Conservation (phyloP, 2,329 filamentous ascomycete species). For the Arthrinium puccinioides region DNA sequence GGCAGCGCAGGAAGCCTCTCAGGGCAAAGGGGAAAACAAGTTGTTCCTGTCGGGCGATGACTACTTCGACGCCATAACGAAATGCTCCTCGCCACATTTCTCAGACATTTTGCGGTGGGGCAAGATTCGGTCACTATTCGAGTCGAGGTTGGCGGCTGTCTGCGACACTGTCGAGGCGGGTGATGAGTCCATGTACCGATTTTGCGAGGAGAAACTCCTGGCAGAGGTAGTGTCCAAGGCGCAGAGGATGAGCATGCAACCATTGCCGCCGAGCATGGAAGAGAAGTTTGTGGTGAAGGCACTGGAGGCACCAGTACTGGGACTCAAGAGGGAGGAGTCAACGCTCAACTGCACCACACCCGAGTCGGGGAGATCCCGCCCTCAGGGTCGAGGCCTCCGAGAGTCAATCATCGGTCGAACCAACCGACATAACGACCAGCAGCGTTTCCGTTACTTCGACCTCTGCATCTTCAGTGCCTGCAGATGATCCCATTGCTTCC, state of each 20-base stretch:
- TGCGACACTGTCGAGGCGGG: slow-evolving; percentile 81
- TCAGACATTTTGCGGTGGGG: slow-evolving; percentile 44
- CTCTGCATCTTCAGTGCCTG: slow-evolving; percentile 34
- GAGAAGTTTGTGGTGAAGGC: slow-evolving; percentile 72
- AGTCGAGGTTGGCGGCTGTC: slow-evolving; percentile 58
- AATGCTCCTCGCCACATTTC: slow-evolving; percentile 50
- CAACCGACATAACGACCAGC: slow-evolving; percentile 26
- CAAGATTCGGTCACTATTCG: slow-evolving; percentile 43
- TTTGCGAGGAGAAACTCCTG: slow-evolving; percentile 66
- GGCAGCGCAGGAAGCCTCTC: slow-evolving; percentile 27
- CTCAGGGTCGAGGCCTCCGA: slow-evolving; percentile 26
- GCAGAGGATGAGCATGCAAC: slow-evolving; percentile 52
- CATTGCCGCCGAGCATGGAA: slow-evolving; percentile 75
- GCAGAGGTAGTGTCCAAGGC: slow-evolving; percentile 64
- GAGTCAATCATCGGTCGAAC: slow-evolving; percentile 33
- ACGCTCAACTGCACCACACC: not conserved
- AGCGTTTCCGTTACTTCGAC: slow-evolving; percentile 34
- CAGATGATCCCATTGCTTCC: slow-evolving; percentile 17
- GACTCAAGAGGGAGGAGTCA: slow-evolving; percentile 48
- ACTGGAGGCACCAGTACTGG: slow-evolving; percentile 69
- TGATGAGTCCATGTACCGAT: slow-evolving; percentile 77
- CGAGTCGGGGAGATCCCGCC: slow-evolving; percentile 16
- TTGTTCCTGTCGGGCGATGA: slow-evolving; percentile 66
- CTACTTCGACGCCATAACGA: slow-evolving; percentile 57
- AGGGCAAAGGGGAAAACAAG: slow-evolving; percentile 43